These are phyloP conservation scores for Puccinia novopanici DNA, from an alignment of 1,284 basidiomycete species.

Conservation along the genomic window DNA sequence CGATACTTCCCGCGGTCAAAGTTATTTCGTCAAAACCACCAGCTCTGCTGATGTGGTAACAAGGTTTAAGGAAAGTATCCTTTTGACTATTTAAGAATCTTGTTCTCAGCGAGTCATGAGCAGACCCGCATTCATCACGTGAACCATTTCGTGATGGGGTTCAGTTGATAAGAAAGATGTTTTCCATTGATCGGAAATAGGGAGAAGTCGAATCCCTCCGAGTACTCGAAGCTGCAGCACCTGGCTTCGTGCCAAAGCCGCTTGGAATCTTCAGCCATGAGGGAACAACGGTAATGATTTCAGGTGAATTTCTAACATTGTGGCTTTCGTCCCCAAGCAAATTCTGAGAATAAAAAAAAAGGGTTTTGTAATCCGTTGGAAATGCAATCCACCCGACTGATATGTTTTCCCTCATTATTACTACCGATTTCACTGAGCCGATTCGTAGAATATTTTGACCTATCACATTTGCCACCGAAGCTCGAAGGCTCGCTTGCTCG, in stretches of 20 bases:
- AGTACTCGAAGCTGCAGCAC: constrained; percentile 1
- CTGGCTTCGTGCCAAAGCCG: constrained; percentile 21
- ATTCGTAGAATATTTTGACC: constrained; percentile 33
- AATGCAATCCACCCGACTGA: not conserved
- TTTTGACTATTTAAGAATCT: not conserved
- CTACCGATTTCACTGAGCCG: not conserved
- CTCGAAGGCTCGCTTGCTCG: constrained; percentile 16
- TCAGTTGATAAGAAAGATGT: not conserved
- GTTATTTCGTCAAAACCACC: constrained; percentile 26
- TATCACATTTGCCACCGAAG: not conserved
- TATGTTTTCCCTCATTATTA: not conserved
- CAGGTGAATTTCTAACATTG: not conserved
- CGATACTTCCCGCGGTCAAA: not conserved
- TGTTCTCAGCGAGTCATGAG: not conserved
- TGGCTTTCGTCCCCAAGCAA: too few relatives aligned
- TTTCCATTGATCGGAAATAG: constrained; percentile 1
- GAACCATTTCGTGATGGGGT: not conserved
- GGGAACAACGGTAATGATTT: constrained; percentile 36
- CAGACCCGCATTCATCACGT: not conserved
- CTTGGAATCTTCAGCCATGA: not conserved
- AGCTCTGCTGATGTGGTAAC: not conserved
- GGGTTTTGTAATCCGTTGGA: not conserved
- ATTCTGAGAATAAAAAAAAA: too few relatives aligned
- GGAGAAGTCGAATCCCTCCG: constrained; percentile 41
- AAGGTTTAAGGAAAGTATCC: constrained; percentile 31